Evolutionary conservation across 2,329 filamentous ascomycete species (phyloP), one percentile per base, ranked within the genome.

Genomic region (Sclerotinia glacialis): DNA sequence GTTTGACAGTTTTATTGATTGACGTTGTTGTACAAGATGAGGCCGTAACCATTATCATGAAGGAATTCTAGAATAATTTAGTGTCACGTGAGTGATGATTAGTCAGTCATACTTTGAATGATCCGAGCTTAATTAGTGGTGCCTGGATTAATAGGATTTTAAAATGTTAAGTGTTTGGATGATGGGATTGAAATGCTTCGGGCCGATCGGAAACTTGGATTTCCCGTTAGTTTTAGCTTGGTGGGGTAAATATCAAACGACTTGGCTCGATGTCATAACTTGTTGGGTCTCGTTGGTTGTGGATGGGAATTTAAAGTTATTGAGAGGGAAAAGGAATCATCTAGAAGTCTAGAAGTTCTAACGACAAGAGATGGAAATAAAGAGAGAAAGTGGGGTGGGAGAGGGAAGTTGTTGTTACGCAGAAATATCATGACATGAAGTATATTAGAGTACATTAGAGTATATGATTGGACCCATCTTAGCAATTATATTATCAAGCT

Each of bases 161-260:
- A 28, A n/a, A 21, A n/a, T 12, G 2, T 18, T 6, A n/a, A 7
- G 7, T 9, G 28, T 34, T n/a, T 31, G 18, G 9, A 3, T 6
- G 12, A n/a, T 8, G 5, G 5, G n/a, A 40, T n/a, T 37, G 26
- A 7, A 23, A 1, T 28, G 42, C 31, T 50, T 65, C 63, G 63
- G 63, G 63, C 63, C 63, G 63, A 64, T 9, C 52, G 62, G 62
- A 46, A 14, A 21, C 37, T 37, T 34, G 50, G 31, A 14, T 56
- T 47, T 64, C 28, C 52, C 14, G 42, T 46, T 26, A n/a, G n/a
- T 23, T 54, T 42, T 31, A 34, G 34, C 23, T 40, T 42, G 42
- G 62, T 64, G 62, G 52, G 52, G 62, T 46, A 54, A n/a, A 42
- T 26, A 18, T 56, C 31, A 55, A 40, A 16, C 31, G 16, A 28